phyloP scores from a whole-genome alignment of 257 asterid genomes.

The Solanum peruvianum region DNA sequence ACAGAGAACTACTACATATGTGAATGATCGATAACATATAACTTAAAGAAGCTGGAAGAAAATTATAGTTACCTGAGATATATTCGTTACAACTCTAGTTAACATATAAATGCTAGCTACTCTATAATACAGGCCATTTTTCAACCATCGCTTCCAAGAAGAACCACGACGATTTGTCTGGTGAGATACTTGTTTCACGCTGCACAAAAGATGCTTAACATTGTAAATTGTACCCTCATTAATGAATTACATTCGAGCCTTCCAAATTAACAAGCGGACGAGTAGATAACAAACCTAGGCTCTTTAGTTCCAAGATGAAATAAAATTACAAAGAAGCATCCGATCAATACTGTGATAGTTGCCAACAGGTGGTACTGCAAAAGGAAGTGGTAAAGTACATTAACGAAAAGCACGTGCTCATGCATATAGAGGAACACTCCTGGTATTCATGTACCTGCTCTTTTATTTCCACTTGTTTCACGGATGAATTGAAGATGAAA shows the following conservation, averaged over 20 bases:
- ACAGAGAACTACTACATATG: background rate
- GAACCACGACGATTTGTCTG: slow-evolving; percentile 32
- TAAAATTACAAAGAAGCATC: slow-evolving; percentile 55
- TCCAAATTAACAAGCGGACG: background rate
- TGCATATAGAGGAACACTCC: background rate
- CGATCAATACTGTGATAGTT: slow-evolving; percentile 46
- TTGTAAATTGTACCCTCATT: background rate
- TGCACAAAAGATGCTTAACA: slow-evolving; percentile 5
- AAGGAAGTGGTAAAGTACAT: slow-evolving; percentile 4
- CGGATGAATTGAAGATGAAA: slow-evolving; percentile 36
- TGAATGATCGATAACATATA: background rate
- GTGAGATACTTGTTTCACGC: slow-evolving; percentile 43
- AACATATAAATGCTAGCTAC: slow-evolving; percentile 76
- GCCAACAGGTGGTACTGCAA: slow-evolving; percentile 85
- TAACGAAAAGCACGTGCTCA: background rate
- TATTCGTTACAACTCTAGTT: slow-evolving; percentile 68
- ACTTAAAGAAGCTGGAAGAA: background rate
- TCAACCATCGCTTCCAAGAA: slow-evolving; percentile 71
- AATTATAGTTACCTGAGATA: slow-evolving; percentile 7
- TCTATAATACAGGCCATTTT: slow-evolving; percentile 52
- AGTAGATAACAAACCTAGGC: slow-evolving; percentile 48
- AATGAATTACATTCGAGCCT: background rate
- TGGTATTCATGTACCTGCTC: slow-evolving; percentile 38
- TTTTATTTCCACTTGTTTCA: slow-evolving; percentile 37
- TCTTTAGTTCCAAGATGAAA: slow-evolving; percentile 72